Evolutionary conservation across 495 filamentous ascomycete genomes (phyloP), one percentile per base, ranked within the genome.

Genomic region (Friedmanniomyces endolithicus): DNA sequence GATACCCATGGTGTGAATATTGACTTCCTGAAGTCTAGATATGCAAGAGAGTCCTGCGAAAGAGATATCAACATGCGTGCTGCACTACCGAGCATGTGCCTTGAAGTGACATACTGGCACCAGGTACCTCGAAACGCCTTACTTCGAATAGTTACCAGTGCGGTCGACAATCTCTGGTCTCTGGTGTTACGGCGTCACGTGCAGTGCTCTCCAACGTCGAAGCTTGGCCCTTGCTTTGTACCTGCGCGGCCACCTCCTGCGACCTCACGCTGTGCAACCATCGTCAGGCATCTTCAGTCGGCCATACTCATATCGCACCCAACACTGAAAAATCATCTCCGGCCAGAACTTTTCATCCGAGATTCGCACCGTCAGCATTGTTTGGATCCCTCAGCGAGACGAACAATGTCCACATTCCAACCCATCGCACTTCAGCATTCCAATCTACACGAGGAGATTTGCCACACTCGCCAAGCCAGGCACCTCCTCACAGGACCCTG

Each of bases 361-460:
- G n/a, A n/a, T n/a, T n/a, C n/a, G n/a, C 27, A 39, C 6, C 14
- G 11, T 20, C 17, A 51, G 11, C 11, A 6, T 12, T 34, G 46
- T 6, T 48, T n/a, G n/a, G n/a, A n/a, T n/a, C n/a, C n/a, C n/a
- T n/a, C 17, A 20, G 44, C 24, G 39, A 41, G 3, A 22, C 44
- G 16, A 41, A 50, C 46, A 43, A 57, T 57, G 45, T 33, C 19
- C 27, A 44, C 54, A 57, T 57, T 57, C 54, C 54, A 57, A 2
- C 6, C 17, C 11, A 19, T 29, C n/a, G n/a, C 17, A 31, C 3
- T 4, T 11, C 46, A 33, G 43, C 43, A 50, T 56, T 50, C 54
- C 54, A 27, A 29, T 22, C 23, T n/a, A 46, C 37, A 31, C 27
- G 45, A 7, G 19, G 45, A 49, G 55, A 45, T 57, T 61, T 61